Percentiles rank a stretch among this genome's conserved stretches.
Evolutionary conservation across 495 filamentous ascomycete genomes (phyloP).

Genomic region (Lindgomyces ingoldianus): DNA sequence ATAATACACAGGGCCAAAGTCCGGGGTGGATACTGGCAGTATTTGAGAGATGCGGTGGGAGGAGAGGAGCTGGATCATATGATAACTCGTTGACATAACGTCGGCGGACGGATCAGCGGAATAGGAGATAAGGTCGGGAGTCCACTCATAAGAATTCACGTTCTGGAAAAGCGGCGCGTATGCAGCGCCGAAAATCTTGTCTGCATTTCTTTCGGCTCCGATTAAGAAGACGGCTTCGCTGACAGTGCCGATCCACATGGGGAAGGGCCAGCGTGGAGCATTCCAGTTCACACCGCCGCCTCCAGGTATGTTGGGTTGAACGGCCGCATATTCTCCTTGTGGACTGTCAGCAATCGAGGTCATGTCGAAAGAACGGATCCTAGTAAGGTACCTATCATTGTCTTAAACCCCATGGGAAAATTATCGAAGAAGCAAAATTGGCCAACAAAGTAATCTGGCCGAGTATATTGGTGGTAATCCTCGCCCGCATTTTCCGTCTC

Average conservation of each 20-base stretch:
- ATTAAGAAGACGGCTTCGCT: constrained; percentile 69
- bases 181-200: constrained; percentile 48
- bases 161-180: constrained; percentile 44
- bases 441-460: constrained; percentile 32
- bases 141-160: constrained; percentile 43
- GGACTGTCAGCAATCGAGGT: constrained; percentile 24
- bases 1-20: constrained; percentile 61
- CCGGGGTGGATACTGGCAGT: constrained; percentile 50
- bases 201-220: constrained; percentile 66
- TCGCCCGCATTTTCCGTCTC: constrained; percentile 34
- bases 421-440: constrained; percentile 34
- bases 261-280: constrained; percentile 32
- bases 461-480: constrained; percentile 42
- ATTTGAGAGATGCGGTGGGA: constrained; percentile 56
- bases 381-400: constrained; percentile 19
- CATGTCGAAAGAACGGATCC: constrained; percentile 39
- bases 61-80: constrained; percentile 49
- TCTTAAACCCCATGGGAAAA: constrained; percentile 12
- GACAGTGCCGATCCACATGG: constrained; percentile 60
- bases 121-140: constrained; percentile 43
- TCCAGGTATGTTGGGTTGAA: constrained; percentile 53
- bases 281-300: constrained; percentile 52
- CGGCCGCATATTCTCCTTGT: constrained; percentile 56
- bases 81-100: constrained; percentile 49
- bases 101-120: constrained; percentile 39